Evolutionary conservation across 2,329 filamentous ascomycete genomes (phyloP).

Genomic region (Aspergillus thermomutatus): DNA sequence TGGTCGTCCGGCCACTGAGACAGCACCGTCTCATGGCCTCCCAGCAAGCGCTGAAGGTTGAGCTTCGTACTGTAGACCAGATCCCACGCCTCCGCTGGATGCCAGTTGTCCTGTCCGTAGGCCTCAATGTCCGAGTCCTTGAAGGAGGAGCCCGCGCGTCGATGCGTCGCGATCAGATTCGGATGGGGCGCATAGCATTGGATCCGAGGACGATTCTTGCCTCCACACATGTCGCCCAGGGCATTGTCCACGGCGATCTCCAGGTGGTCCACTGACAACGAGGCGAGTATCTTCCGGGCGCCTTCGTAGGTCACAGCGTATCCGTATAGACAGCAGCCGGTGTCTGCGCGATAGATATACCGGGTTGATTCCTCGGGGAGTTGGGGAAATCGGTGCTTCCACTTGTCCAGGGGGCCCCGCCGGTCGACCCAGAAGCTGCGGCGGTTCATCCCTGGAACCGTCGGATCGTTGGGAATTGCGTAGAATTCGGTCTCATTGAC

Average conservation of each 20-base stretch:
- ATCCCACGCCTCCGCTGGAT: conserved; percentile 15
- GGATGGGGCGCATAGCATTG: conserved; percentile 44
- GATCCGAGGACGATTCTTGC: conserved; percentile 26
- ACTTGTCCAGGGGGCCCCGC: background rate
- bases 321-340: conserved; percentile 34
- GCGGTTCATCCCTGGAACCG: background rate
- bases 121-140: conserved; percentile 28
- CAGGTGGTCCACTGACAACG: conserved; percentile 25
- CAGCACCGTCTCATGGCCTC: conserved; percentile 13
- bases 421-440: background rate
- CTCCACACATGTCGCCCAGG: conserved; percentile 48
- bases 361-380: conserved; percentile 33
- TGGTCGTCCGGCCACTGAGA: conserved; percentile 18
- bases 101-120: conserved; percentile 11
- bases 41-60: conserved; percentile 23
- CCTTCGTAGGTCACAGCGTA: conserved; percentile 39
- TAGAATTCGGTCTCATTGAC: background rate
- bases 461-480: background rate
- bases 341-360: conserved; percentile 31
- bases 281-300: conserved; percentile 35
- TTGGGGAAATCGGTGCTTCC: conserved; percentile 7
- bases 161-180: conserved; percentile 48
- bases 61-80: conserved; percentile 24
- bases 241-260: conserved; percentile 42
- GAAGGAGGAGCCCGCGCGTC: conserved; percentile 33